Evolutionary conservation across 805 yeast genomes (phyloP).

Genomic region (Lipomyces mesembrius): DNA sequence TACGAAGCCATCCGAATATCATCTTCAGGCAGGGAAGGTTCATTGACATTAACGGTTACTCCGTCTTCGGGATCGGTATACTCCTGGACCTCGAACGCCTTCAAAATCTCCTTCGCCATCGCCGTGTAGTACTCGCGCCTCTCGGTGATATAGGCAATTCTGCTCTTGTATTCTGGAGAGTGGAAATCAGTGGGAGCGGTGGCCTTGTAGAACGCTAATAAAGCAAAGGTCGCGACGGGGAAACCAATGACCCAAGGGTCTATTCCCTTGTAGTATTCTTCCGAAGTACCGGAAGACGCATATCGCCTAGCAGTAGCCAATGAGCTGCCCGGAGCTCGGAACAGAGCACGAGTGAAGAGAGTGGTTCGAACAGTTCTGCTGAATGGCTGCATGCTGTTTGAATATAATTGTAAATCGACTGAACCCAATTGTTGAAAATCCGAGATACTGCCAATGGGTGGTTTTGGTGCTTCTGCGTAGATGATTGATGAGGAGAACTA

Average conservation of each 20-base stretch:
- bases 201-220: neutral
- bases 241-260: neutral
- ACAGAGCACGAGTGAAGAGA: neutral
- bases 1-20: neutral
- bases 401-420: neutral
- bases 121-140: neutral
- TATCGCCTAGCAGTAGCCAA: neutral
- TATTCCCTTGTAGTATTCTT: neutral
- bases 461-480: neutral
- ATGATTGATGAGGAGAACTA: neutral
- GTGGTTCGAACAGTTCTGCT: neutral
- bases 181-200: neutral
- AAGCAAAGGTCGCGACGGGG: neutral
- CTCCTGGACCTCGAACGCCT: conserved; percentile 2
- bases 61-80: conserved; percentile 2
- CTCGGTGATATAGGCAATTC: neutral
- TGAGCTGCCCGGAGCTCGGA: neutral
- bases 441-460: neutral
- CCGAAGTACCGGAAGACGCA: neutral
- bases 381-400: neutral
- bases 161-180: neutral
- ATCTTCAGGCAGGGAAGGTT: neutral
- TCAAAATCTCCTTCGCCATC: neutral
- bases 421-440: neutral
- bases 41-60: neutral